phyloP scores from a whole-genome alignment of 129 eudicot genomes.

The Flaveria brownii region DNA sequence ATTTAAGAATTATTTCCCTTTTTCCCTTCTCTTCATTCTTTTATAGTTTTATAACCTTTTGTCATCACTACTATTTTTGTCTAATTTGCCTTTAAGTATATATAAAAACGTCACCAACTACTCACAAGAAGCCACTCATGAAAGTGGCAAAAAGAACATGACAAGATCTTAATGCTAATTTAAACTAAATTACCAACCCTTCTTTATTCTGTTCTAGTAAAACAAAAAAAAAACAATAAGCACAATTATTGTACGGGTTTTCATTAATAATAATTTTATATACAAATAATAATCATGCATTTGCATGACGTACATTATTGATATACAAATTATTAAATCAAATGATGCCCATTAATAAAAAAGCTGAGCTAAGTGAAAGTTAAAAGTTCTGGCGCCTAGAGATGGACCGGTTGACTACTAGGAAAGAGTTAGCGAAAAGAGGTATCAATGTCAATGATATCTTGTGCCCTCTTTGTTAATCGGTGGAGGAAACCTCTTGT shows the following conservation, averaged over 20 bases:
- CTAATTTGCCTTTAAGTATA: constrained; percentile 6
- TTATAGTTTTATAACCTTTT: not conserved
- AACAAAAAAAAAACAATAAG: constrained; percentile 5
- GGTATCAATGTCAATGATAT: no score
- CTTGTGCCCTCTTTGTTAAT: no score
- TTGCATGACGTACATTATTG: not conserved
- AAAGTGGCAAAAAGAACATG: constrained; percentile 36
- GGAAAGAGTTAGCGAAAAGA: no score
- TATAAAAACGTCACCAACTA: constrained; percentile 24
- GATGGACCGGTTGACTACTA: no score
- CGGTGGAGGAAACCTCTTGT: no score
- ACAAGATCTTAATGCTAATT: constrained; percentile 29
- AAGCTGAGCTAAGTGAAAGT: no score
- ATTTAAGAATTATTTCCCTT: no score
- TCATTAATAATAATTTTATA: not conserved
- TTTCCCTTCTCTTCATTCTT: not conserved
- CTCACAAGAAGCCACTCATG: constrained; percentile 28
- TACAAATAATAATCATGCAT: not conserved
- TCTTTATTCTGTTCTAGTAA: constrained; percentile 17
- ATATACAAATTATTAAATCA: not conserved
- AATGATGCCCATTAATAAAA: no score
- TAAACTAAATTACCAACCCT: not conserved
- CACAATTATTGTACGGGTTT: constrained; percentile 16
- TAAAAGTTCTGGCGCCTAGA: no score
- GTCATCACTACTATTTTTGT: constrained; percentile 21